These are phyloP conservation scores for Calonectria naviculata DNA, from an alignment of 2,329 filamentous ascomycete species.

Conservation along the genomic window DNA sequence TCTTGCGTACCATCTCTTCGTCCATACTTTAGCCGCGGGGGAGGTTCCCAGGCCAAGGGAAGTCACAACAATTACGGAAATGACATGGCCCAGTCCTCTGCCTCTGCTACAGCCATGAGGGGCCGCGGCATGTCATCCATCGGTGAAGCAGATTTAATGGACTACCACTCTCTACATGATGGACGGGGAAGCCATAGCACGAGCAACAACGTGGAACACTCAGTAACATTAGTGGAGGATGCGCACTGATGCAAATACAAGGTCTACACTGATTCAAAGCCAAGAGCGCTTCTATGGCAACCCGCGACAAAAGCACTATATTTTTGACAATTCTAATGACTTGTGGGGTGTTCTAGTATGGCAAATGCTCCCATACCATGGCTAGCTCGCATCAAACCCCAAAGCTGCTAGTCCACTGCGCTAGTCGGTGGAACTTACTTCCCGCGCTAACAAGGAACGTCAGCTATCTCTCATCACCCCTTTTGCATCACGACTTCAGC, in stretches of 20 bases:
- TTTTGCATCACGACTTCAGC: not conserved
- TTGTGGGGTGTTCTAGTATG: too few relatives aligned
- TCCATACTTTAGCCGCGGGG: not conserved
- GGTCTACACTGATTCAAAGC: too few relatives aligned
- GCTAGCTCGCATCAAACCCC: too few relatives aligned
- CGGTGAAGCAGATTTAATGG: not conserved
- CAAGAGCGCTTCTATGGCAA: too few relatives aligned
- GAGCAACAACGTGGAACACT: not conserved
- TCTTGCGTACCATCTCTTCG: slow-evolving; percentile 6
- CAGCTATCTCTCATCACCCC: not conserved
- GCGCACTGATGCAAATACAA: not conserved
- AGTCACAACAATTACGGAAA: not conserved
- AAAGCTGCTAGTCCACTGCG: not conserved
- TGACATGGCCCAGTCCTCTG: not conserved
- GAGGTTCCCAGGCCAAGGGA: not conserved
- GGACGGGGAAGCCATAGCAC: not conserved
- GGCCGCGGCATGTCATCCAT: not conserved
- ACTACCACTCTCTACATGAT: not conserved
- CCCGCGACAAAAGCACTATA: too few relatives aligned
- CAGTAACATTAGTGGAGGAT: not conserved
- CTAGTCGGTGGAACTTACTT: not conserved
- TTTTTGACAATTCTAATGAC: too few relatives aligned
- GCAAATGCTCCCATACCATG: too few relatives aligned
- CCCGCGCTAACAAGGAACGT: not conserved
- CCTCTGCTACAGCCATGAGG: not conserved